Evolutionary conservation across 495 filamentous ascomycete genomes (phyloP).

Genomic region (Hypoxylon lienhwacheense): DNA sequence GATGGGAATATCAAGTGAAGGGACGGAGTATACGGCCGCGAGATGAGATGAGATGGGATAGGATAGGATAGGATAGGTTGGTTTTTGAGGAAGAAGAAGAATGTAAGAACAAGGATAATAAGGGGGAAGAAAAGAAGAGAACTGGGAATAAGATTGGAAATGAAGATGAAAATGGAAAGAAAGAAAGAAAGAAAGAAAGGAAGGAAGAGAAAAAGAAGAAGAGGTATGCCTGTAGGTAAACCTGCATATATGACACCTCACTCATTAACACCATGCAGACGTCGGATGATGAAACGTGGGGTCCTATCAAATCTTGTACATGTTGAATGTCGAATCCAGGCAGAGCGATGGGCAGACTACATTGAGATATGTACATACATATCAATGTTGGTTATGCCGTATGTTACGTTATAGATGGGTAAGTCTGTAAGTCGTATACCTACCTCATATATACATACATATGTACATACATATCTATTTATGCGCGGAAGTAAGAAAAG

Average conservation of each 20-base stretch:
- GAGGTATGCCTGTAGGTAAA: slow-evolving; percentile 14
- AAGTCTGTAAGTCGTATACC: background rate
- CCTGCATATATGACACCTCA: slow-evolving; percentile 10
- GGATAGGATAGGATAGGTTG: slow-evolving; percentile 2
- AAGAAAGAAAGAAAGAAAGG: too few relatives aligned
- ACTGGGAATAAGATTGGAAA: too few relatives aligned
- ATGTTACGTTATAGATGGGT: too few relatives aligned
- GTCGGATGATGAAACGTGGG: slow-evolving; percentile 19
- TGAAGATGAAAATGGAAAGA: too few relatives aligned
- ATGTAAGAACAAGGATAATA: slow-evolving; percentile 13
- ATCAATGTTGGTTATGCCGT: too few relatives aligned
- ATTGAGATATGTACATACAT: background rate
- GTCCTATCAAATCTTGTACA: too few relatives aligned
- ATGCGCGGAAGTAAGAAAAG: too few relatives aligned
- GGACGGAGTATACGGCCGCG: slow-evolving; percentile 2
- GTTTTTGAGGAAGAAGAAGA: too few relatives aligned
- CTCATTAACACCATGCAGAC: background rate
- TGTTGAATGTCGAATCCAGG: too few relatives aligned
- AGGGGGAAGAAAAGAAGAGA: slow-evolving; percentile 2
- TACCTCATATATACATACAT: background rate
- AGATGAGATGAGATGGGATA: slow-evolving; percentile 1
- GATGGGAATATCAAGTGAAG: too few relatives aligned
- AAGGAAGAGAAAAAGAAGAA: too few relatives aligned
- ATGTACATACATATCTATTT: background rate
- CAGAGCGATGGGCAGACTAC: too few relatives aligned